Evolutionary conservation across 495 filamentous ascomycete genomes (phyloP).

Genomic region (Podospora sp.): DNA sequence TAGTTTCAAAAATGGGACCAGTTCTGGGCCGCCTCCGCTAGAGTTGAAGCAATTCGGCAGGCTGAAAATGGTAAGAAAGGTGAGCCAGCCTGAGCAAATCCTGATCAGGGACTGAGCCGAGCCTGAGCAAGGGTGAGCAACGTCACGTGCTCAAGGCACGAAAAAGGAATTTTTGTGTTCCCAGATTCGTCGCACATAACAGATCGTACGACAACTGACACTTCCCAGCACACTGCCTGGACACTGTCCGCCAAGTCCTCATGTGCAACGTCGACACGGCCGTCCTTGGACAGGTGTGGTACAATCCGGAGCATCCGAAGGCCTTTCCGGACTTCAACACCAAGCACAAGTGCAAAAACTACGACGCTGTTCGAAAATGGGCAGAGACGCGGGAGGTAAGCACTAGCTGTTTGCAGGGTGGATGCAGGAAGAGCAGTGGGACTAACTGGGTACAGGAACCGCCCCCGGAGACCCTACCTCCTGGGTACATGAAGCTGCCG

Average conservation of each 20-base stretch:
- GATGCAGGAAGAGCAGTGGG: neutral
- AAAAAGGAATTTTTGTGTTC: too few species aligned
- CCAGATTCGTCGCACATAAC: too few species aligned
- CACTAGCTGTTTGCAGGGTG: neutral
- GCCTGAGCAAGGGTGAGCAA: too few species aligned
- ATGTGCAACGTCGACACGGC: conserved; percentile 59
- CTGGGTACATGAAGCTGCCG: conserved; percentile 15
- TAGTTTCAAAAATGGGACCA: too few species aligned
- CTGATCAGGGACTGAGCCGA: too few species aligned
- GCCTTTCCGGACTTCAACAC: conserved; percentile 61
- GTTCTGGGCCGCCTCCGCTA: too few species aligned
- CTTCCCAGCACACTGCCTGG: conserved; percentile 51
- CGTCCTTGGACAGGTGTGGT: conserved; percentile 58
- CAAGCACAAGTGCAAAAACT: conserved; percentile 57
- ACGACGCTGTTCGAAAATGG: conserved; percentile 54
- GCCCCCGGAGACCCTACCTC: conserved; percentile 8
- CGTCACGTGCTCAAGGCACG: too few species aligned
- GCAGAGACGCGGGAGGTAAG: conserved; percentile 48
- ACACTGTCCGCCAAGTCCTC: conserved; percentile 57
- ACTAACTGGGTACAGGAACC: conserved; percentile 8
- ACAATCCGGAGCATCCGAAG: conserved; percentile 41
- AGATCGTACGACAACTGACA: too few species aligned
- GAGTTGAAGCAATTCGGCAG: too few species aligned
- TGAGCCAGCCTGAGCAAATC: too few species aligned
- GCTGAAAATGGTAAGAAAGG: too few species aligned